A percentile compares a stretch with the other conserved stretches of the same genome.
These are phyloP conservation scores for Pythium angustatum DNA, from an alignment of 352 stramenopile genomes.

Conservation along the genomic window DNA sequence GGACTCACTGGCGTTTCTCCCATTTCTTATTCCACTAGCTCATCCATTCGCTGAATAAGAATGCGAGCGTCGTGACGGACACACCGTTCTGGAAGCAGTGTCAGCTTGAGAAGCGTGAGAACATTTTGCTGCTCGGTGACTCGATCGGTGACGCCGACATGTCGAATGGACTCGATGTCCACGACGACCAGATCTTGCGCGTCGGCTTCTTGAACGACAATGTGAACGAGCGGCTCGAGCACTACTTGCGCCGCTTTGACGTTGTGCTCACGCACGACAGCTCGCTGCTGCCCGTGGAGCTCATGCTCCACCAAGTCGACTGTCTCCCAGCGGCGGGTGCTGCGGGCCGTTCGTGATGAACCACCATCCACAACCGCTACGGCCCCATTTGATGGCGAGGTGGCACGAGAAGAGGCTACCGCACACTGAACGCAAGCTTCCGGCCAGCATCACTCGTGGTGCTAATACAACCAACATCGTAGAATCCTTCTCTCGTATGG, in stretches of 20 bases:
- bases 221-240: slow-evolving; percentile 52
- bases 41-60: slow-evolving; percentile 85
- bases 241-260: slow-evolving; percentile 65
- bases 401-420: too few species aligned
- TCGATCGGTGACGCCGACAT: slow-evolving; percentile 72
- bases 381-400: too few species aligned
- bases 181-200: slow-evolving; percentile 65
- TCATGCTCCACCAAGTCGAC: slow-evolving; percentile 62
- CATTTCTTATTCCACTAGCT: slow-evolving; percentile 30
- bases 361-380: too few species aligned
- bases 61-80: slow-evolving; percentile 57
- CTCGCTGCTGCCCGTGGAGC: slow-evolving; percentile 56
- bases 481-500: too few species aligned
- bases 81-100: slow-evolving; percentile 78
- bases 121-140: slow-evolving; percentile 78
- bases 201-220: slow-evolving; percentile 73
- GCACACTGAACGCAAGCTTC: too few species aligned
- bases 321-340: neutral
- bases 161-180: slow-evolving; percentile 55
- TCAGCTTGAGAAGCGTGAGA: slow-evolving; percentile 62
- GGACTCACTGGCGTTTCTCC: too few species aligned
- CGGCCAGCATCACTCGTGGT: neutral
- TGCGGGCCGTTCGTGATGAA: too few species aligned
- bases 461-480: too few species aligned
- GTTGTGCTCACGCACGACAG: slow-evolving; percentile 82